phyloP scores from a whole-genome alignment of 495 filamentous ascomycete genomes.

The Aspergillus avenaceus region DNA sequence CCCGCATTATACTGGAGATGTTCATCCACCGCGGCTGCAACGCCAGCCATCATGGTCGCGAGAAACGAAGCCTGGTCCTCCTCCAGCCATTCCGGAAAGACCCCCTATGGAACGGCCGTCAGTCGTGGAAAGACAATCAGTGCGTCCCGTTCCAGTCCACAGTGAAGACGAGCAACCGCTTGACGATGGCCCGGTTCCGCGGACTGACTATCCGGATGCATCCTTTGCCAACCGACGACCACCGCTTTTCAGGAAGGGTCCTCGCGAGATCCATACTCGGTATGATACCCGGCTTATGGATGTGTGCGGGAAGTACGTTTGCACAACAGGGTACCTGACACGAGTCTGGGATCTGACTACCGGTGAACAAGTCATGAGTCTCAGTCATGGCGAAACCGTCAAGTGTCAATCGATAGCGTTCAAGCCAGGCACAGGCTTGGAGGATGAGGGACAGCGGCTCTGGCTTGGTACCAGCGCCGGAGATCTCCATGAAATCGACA shows the following conservation, averaged over 20 bases:
- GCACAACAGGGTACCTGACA: slow-evolving; percentile 78
- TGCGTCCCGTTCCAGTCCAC: slow-evolving; percentile 6
- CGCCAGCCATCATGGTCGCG: slow-evolving; percentile 31
- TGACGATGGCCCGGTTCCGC: slow-evolving; percentile 27
- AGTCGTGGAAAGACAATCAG: slow-evolving; percentile 11
- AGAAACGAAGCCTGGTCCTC: slow-evolving; percentile 19
- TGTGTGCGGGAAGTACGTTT: slow-evolving; percentile 82
- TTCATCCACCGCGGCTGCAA: slow-evolving; percentile 14
- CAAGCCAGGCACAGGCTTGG: slow-evolving; percentile 67
- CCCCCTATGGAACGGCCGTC: slow-evolving; percentile 7
- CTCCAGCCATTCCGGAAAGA: slow-evolving; percentile 19
- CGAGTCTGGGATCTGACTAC: slow-evolving; percentile 81
- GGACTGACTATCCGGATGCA: slow-evolving; percentile 73
- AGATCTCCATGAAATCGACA: slow-evolving; percentile 84
- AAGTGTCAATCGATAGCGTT: slow-evolving; percentile 79
- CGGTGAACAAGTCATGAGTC: slow-evolving; percentile 74
- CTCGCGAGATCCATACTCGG: slow-evolving; percentile 71
- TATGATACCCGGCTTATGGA: slow-evolving; percentile 82
- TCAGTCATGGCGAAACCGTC: slow-evolving; percentile 72
- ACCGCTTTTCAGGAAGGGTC: slow-evolving; percentile 65
- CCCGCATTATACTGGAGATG: slow-evolving; percentile 3
- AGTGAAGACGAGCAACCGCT: slow-evolving; percentile 24
- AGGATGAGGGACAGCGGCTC: slow-evolving; percentile 76
- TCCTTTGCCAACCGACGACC: slow-evolving; percentile 81
- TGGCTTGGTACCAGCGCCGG: slow-evolving; percentile 89